Conservation (phyloP, 2,329 filamentous ascomycete genomes). For the Scedosporium apiospermum region DNA sequence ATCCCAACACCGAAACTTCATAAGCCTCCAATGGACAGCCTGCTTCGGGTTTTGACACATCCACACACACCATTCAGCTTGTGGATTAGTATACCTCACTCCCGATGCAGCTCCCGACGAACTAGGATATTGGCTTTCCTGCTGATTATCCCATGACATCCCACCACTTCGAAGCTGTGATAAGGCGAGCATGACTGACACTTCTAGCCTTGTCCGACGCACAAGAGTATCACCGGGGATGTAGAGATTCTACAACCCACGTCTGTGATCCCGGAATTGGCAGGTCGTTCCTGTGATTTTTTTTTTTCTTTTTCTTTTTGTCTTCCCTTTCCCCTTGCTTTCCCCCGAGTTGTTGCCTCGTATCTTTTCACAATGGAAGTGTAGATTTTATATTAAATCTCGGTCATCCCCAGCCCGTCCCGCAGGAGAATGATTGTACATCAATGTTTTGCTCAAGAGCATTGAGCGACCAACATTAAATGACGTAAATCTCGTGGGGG, state of each 20-base stretch:
- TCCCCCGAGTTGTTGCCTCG: too few species aligned
- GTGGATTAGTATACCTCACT: neutral
- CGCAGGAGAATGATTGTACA: too few species aligned
- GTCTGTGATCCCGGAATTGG: neutral
- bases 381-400: too few species aligned
- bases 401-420: too few species aligned
- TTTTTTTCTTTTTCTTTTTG: too few species aligned
- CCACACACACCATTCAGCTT: neutral
- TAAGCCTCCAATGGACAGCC: neutral
- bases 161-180: neutral
- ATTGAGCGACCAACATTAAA: too few species aligned
- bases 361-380: too few species aligned
- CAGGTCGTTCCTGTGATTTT: neutral
- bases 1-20: too few species aligned
- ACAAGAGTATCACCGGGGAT: neutral
- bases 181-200: neutral
- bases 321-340: too few species aligned
- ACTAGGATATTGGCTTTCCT: neutral
- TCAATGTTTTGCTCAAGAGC: too few species aligned
- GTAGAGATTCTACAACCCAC: neutral
- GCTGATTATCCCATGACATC: neutral
- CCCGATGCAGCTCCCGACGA: neutral
- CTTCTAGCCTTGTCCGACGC: slow-evolving; percentile 1
- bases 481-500: too few species aligned
- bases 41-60: neutral